A percentile compares a stretch with the other conserved stretches of the same genome.
Evolutionary conservation across 2,329 filamentous ascomycete species (phyloP).

Genomic region (Penicillium hesseltinei): DNA sequence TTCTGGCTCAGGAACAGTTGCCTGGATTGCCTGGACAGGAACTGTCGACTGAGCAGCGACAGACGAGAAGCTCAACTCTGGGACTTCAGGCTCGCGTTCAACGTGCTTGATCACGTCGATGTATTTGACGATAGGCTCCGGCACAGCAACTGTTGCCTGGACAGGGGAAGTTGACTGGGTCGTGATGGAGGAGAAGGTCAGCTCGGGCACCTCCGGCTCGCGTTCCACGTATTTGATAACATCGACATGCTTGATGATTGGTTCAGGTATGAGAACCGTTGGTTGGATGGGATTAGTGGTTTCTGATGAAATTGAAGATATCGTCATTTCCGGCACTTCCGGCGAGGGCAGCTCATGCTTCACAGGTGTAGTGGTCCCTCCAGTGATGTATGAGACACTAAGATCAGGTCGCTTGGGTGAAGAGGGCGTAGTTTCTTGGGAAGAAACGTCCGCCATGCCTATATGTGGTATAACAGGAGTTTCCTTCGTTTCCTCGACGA

Average conservation of each 20-base stretch:
- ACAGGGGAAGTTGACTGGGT: slow-evolving; percentile 25
- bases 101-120: slow-evolving; percentile 10
- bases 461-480: slow-evolving; percentile 25
- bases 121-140: slow-evolving; percentile 20
- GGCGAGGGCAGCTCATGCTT: slow-evolving; percentile 17
- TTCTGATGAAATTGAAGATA: slow-evolving; percentile 39
- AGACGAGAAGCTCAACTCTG: slow-evolving; percentile 31
- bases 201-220: slow-evolving; percentile 19
- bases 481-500: slow-evolving; percentile 17
- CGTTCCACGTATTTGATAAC: slow-evolving; percentile 11
- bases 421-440: slow-evolving; percentile 38
- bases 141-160: slow-evolving; percentile 21
- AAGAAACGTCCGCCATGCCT: slow-evolving; percentile 33
- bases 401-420: slow-evolving; percentile 43
- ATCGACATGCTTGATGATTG: slow-evolving; percentile 11
- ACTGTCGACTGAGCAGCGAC: slow-evolving; percentile 33
- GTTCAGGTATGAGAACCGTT: slow-evolving; percentile 13
- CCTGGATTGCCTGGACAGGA: slow-evolving; percentile 16
- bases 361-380: slow-evolving; percentile 32
- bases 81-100: slow-evolving; percentile 14
- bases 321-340: slow-evolving; percentile 21
- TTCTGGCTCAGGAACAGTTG: slow-evolving; percentile 16
- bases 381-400: slow-evolving; percentile 33
- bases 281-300: slow-evolving; percentile 22
- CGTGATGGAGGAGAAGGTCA: slow-evolving; percentile 31